Conservation (phyloP, 371 early-diverging fungal species). For the Capniomyces stellatus region DNA sequence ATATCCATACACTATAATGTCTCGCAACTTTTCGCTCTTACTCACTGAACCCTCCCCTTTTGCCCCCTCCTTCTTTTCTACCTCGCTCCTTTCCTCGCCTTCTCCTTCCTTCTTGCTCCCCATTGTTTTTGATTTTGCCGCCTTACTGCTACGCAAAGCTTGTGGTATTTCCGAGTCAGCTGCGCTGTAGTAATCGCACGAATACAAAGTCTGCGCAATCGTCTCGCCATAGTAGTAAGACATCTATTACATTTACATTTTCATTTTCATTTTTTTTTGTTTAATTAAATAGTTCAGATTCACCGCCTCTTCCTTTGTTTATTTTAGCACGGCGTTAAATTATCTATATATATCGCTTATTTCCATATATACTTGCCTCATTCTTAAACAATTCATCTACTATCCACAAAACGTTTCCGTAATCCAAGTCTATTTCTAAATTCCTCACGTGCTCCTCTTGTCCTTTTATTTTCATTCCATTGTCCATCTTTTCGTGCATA, state of each 20-base stretch:
- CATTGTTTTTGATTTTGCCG: no score
- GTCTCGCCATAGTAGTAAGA: constrained; percentile 15
- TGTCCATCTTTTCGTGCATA: constrained; percentile 22
- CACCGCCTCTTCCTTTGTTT: no score
- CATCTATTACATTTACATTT: no score
- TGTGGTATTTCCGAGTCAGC: neutral
- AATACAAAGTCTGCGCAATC: constrained; percentile 18
- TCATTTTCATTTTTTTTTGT: no score
- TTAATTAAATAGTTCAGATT: no score
- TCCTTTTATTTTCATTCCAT: constrained; percentile 5
- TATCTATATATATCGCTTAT: neutral
- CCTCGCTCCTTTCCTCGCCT: no score
- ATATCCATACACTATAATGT: constrained; percentile 14
- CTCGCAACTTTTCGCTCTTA: constrained; percentile 2
- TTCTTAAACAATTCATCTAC: constrained; percentile 8
- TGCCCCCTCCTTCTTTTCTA: no score
- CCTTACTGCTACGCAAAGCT: no score
- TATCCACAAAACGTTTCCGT: constrained; percentile 11
- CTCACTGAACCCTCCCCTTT: no score
- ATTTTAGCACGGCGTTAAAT: no score
- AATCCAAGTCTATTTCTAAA: constrained; percentile 2
- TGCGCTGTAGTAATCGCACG: constrained; percentile 15
- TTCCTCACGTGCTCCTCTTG: constrained; percentile 6
- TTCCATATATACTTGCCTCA: constrained; percentile 5
- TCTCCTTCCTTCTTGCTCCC: no score